Evolutionary conservation across 495 filamentous ascomycete genomes (phyloP).

Genomic region (Hyphodiscus hymeniophilus): DNA sequence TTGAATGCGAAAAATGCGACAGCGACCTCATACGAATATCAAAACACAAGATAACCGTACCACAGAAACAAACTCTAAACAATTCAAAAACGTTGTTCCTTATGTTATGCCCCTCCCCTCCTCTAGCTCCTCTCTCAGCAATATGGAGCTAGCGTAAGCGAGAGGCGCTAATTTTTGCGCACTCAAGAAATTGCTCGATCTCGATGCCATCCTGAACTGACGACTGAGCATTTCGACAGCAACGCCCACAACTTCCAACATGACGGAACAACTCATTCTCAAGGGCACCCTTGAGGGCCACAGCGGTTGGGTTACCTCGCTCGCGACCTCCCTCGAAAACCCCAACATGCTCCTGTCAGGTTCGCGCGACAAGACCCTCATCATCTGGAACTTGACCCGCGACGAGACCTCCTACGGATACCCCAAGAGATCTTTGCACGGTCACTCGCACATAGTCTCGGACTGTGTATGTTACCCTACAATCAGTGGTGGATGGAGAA

Average conservation of each 20-base stretch:
- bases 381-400: slow-evolving; percentile 99
- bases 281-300: slow-evolving; percentile 97
- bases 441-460: slow-evolving; percentile 99
- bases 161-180: slow-evolving; percentile 13
- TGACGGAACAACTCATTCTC: slow-evolving; percentile 95
- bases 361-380: slow-evolving; percentile 95
- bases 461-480: slow-evolving; percentile 77
- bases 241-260: slow-evolving; percentile 34
- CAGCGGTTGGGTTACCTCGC: slow-evolving; percentile 72
- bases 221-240: slow-evolving; percentile 17
- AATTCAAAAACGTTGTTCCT: too few species aligned
- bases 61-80: too few species aligned
- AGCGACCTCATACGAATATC: too few species aligned
- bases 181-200: slow-evolving; percentile 2
- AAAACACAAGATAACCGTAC: too few species aligned
- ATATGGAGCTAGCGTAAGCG: not conserved
- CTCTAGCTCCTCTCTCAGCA: too few species aligned
- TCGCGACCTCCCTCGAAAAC: slow-evolving; percentile 99
- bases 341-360: slow-evolving; percentile 99
- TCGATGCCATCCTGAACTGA: slow-evolving; percentile 5
- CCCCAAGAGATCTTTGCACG: slow-evolving; percentile 96
- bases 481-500: slow-evolving; percentile 6
- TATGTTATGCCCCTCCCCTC: too few species aligned
- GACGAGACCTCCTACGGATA: slow-evolving; percentile 96
- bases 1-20: too few species aligned